Conservation (phyloP, 495 filamentous ascomycete species). For the Lasiosphaeria miniovina region DNA sequence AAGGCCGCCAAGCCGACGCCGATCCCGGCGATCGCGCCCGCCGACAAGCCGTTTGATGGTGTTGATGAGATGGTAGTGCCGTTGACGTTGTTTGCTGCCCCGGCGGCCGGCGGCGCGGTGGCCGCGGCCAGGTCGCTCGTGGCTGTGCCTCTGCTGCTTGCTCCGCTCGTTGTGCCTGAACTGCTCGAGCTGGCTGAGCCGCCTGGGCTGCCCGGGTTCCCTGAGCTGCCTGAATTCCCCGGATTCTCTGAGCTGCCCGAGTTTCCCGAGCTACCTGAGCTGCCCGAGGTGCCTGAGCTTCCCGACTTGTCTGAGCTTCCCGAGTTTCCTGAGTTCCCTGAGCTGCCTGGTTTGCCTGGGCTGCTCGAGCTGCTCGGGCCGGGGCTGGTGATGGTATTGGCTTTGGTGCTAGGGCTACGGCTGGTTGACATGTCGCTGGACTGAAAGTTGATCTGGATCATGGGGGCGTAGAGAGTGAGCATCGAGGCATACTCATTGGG, state of each 20-base stretch:
- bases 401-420: background rate
- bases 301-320: background rate
- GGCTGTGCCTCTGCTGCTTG: background rate
- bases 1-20: constrained; percentile 14
- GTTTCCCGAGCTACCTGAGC: background rate
- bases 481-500: constrained; percentile 10
- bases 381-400: background rate
- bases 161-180: background rate
- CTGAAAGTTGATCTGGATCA: constrained; percentile 31
- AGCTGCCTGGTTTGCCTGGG: background rate
- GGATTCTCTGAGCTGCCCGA: background rate
- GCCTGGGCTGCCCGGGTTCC: too few relatives aligned
- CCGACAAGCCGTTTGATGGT: constrained; percentile 7
- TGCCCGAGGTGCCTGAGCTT: background rate
- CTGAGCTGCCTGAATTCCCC: background rate
- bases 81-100: background rate
- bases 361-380: background rate
- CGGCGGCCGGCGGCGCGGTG: background rate
- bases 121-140: background rate
- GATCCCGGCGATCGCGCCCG: constrained; percentile 23
- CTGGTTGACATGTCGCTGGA: constrained; percentile 15
- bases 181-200: background rate
- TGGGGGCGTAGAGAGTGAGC: constrained; percentile 26
- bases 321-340: too few relatives aligned
- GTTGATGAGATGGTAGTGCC: background rate